Conservation (phyloP, 2,329 filamentous ascomycete species). For the Trichoderma sp. region DNA sequence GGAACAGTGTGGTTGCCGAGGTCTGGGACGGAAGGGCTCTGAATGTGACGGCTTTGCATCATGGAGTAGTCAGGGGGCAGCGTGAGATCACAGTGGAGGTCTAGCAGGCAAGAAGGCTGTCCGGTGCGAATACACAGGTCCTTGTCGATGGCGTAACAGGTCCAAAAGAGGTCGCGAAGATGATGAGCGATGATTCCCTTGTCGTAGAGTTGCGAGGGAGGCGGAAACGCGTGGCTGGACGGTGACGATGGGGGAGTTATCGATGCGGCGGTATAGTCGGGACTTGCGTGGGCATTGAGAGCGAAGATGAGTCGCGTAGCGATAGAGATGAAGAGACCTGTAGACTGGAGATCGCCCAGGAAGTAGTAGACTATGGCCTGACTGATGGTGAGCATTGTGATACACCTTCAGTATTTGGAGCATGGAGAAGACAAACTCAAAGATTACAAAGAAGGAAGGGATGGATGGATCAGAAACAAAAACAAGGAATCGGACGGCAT, state of each 20-base stretch:
- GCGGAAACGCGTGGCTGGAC: not conserved
- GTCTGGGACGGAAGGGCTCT: not conserved
- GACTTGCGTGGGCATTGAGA: not conserved
- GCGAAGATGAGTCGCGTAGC: not conserved
- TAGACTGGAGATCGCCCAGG: not conserved
- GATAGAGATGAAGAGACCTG: not conserved
- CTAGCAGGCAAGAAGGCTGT: not conserved
- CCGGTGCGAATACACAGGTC: not conserved
- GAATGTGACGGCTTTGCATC: constrained; percentile 3
- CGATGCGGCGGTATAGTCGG: not conserved
- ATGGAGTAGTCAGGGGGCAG: not conserved
- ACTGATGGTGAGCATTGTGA: no score
- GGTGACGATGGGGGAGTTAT: not conserved
- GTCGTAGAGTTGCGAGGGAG: not conserved
- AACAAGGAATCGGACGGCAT: not conserved
- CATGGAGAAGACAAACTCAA: no score
- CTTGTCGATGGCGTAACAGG: constrained; percentile 3
- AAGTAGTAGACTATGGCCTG: constrained; percentile 1
- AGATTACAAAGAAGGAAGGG: no score
- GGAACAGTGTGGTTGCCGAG: not conserved
- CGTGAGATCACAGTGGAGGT: not conserved
- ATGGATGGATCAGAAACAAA: no score
- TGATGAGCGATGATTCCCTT: not conserved
- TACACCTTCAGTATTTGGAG: no score
- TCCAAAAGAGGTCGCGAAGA: constrained; percentile 9